Conservation (phyloP, 2,329 filamentous ascomycete genomes). For the Fusarium duplospermum region DNA sequence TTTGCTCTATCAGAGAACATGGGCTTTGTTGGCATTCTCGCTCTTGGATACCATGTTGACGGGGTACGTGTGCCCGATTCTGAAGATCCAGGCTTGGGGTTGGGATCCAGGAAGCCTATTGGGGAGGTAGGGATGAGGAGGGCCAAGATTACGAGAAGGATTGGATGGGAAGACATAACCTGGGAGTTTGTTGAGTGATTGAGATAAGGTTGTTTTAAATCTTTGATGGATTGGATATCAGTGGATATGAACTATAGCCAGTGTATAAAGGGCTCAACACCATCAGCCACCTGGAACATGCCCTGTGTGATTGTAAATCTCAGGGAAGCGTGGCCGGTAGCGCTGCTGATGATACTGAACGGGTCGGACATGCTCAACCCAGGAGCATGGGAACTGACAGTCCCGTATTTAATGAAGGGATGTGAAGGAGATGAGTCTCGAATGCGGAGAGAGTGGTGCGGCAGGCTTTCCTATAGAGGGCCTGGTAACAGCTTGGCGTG, state of each 20-base stretch:
- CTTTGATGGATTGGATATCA: too few species aligned
- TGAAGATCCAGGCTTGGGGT: neutral
- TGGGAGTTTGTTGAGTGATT: neutral
- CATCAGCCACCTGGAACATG: neutral
- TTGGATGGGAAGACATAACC: neutral
- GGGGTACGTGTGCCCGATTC: neutral
- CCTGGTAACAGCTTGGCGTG: neutral
- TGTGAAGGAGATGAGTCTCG: neutral
- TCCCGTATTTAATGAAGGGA: neutral
- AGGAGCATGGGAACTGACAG: neutral
- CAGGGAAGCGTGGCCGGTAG: neutral
- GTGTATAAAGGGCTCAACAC: too few species aligned
- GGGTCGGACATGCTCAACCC: neutral
- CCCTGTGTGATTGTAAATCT: neutral
- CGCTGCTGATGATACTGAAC: neutral
- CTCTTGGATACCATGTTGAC: slow-evolving; percentile 2
- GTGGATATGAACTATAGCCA: too few species aligned
- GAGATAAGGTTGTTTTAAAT: too few species aligned
- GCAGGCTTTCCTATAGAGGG: neutral
- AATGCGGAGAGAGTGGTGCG: neutral
- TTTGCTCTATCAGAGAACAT: slow-evolving; percentile 12
- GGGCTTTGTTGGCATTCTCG: slow-evolving; percentile 4
- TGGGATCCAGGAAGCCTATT: neutral
- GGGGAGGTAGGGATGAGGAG: neutral
- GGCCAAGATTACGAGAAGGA: neutral